A percentile compares a stretch with the other conserved stretches of the same genome.
Conservation (phyloP, 495 filamentous ascomycete species). For the Penicillium psychrofluorescens region DNA sequence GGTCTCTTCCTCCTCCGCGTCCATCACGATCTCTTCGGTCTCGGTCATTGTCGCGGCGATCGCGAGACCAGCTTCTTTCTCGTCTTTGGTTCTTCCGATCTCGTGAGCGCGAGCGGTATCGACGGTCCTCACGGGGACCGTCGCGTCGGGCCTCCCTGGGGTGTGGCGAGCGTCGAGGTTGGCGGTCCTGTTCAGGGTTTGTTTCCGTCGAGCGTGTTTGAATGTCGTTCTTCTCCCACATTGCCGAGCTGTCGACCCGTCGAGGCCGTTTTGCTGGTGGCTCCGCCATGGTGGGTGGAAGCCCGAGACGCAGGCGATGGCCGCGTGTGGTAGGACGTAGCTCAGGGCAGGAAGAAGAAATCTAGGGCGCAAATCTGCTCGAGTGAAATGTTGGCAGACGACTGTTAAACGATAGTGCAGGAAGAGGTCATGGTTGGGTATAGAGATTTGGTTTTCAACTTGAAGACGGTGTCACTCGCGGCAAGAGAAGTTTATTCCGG, state of each 20-base stretch:
- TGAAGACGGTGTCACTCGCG: too few species aligned
- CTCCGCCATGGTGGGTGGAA: slow-evolving; percentile 37
- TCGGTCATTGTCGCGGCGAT: slow-evolving; percentile 30
- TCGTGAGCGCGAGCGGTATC: slow-evolving; percentile 36
- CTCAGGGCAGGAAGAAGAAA: too few species aligned
- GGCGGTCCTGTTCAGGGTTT: slow-evolving; percentile 30
- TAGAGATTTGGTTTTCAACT: slow-evolving; percentile 5
- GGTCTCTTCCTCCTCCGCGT: slow-evolving; percentile 24
- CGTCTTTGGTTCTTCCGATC: slow-evolving; percentile 33
- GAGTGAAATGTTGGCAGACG: too few species aligned
- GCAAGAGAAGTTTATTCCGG: slow-evolving; percentile 24
- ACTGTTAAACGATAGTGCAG: neutral
- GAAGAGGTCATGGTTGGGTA: too few species aligned
- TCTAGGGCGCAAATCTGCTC: too few species aligned
- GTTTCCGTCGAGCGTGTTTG: slow-evolving; percentile 18
- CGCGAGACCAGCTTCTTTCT: slow-evolving; percentile 39
- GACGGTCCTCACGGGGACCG: slow-evolving; percentile 26
- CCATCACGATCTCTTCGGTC: slow-evolving; percentile 33
- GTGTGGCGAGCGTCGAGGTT: slow-evolving; percentile 21
- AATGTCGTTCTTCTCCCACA: slow-evolving; percentile 45
- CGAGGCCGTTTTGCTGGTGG: slow-evolving; percentile 49
- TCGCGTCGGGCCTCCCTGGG: slow-evolving; percentile 25
- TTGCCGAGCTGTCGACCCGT: slow-evolving; percentile 43
- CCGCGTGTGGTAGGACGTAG: neutral
- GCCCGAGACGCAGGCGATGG: slow-evolving; percentile 8